A percentile compares a stretch with the other conserved stretches of the same genome.
These are phyloP conservation scores for Wickerhamomyces hampshirensis DNA, from an alignment of 805 yeast species.

Conservation along the genomic window DNA sequence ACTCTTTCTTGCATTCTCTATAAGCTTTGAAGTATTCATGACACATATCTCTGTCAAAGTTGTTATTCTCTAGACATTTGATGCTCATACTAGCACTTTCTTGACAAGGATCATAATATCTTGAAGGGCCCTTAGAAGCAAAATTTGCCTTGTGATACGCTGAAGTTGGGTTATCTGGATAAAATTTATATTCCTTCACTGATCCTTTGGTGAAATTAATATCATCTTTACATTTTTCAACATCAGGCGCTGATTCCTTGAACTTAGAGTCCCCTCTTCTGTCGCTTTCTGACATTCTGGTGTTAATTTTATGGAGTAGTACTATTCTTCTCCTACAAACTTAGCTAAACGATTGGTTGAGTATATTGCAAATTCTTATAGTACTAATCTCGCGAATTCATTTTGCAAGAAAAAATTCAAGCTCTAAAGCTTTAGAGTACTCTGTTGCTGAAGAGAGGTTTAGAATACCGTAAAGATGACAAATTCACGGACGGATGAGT, in stretches of 20 bases:
- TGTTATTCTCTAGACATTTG: slow-evolving; percentile 74
- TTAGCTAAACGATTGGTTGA: too few species aligned
- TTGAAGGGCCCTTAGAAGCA: slow-evolving; percentile 70
- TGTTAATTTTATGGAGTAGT: not conserved
- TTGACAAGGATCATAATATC: slow-evolving; percentile 89
- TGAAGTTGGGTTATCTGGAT: slow-evolving; percentile 85
- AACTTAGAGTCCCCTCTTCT: slow-evolving; percentile 16
- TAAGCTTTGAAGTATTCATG: slow-evolving; percentile 88
- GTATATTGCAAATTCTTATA: too few species aligned
- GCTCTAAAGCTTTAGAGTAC: too few species aligned
- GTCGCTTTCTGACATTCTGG: slow-evolving; percentile 7
- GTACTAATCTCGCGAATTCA: too few species aligned
- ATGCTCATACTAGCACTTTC: slow-evolving; percentile 86
- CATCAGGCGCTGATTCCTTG: slow-evolving; percentile 21
- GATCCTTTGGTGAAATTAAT: slow-evolving; percentile 55
- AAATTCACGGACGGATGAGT: not conserved
- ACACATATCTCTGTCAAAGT: slow-evolving; percentile 63
- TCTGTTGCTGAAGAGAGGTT: too few species aligned
- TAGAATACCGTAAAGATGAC: not conserved
- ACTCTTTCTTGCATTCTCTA: slow-evolving; percentile 81
- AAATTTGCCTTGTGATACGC: slow-evolving; percentile 64
- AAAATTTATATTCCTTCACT: slow-evolving; percentile 53
- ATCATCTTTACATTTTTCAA: slow-evolving; percentile 25
- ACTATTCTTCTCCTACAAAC: too few species aligned
- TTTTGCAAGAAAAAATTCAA: too few species aligned